Evolutionary conservation across 1,284 basidiomycete genomes (phyloP).

Genomic region (Schizopora paradoxa): DNA sequence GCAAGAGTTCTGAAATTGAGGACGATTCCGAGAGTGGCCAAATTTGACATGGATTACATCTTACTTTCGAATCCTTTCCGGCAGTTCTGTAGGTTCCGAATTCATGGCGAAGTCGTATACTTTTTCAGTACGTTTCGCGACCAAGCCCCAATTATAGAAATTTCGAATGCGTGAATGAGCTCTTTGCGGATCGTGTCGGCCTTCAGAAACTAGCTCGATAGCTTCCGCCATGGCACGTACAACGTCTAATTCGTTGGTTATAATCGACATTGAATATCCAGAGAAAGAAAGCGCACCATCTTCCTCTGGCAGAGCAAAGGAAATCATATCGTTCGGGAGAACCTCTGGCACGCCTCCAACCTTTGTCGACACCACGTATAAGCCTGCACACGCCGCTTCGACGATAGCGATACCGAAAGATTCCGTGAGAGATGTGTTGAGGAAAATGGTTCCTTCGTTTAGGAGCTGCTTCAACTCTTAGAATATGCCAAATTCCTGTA

Average conservation of each 20-base stretch:
- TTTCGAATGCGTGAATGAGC: conserved; percentile 74
- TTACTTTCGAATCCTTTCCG: conserved; percentile 69
- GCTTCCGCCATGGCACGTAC: conserved; percentile 80
- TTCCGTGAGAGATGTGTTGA: conserved; percentile 96
- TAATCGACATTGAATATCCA: conserved; percentile 2
- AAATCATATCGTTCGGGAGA: conserved; percentile 89
- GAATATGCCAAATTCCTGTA: not conserved
- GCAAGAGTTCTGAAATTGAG: conserved; percentile 51
- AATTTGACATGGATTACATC: conserved; percentile 19
- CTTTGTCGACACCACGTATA: conserved; percentile 91
- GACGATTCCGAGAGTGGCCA: conserved; percentile 1
- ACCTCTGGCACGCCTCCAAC: conserved; percentile 98
- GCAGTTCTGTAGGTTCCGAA: conserved; percentile 55
- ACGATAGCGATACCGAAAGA: conserved; percentile 95
- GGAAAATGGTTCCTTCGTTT: conserved; percentile 80
- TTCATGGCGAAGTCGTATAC: conserved; percentile 75
- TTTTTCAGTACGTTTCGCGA: conserved; percentile 74
- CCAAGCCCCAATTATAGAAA: conserved; percentile 89
- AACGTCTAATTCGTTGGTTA: conserved; percentile 53
- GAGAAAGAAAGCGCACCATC: conserved; percentile 40
- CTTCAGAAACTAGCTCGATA: conserved; percentile 62
- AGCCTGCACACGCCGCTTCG: conserved; percentile 91
- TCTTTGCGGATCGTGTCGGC: conserved; percentile 70
- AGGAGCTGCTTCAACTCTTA: conserved; percentile 56
- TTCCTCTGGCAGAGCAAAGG: conserved; percentile 88